Base-by-base conservation (phyloP, 176 grass and related monocot species). In the Microstegium vimineum region DNA sequence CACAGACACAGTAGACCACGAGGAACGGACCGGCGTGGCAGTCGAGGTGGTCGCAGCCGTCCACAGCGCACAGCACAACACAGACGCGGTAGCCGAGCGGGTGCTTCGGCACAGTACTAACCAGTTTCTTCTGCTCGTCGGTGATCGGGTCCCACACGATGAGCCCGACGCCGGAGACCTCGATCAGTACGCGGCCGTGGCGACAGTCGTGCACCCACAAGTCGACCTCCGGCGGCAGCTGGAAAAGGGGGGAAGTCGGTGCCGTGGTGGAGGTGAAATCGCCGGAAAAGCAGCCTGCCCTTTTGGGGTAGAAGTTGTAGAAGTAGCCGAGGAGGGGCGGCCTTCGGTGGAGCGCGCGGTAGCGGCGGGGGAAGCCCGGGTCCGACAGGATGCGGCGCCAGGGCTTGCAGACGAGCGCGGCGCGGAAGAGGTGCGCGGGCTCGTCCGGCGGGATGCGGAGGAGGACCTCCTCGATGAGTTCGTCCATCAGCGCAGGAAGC, bases 361-460 rank as follows among this genome's bases (percentile, higher is more conserved):
- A n/a, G 18, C 51, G 51, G 51, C 51, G 51, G 51, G n/a, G 51
- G 51, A 56, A 56, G 51, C 51, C 49, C 0, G 51, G 18, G 51
- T n/a, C 7, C 0, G 51, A n/a, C 28, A 85, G 13, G 83, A 62
- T 23, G n/a, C 40, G 75, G 37, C 15, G 83, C 74, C 66, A 62
- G 20, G 65, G 22, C 16, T 71, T 78, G 75, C 75, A 78, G 5
- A 78, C 74, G 30, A 78, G 54, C 15, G 54, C 7, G 32, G 66
- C 37, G n/a, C n/a, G 75, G 75, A 72, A 3, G 54, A 85, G 75
- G 75, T 10, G 1, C 9, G 40, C 52, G 0, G 75, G 66, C 30
- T 85, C 83, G 11, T 51, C 66, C 22, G 75, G 66, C 16, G 54
- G 75, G 66, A 79, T 2, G 40, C n/a, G 75, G 75, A 85, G 15